Evolutionary conservation across 2,329 filamentous ascomycete species (phyloP), one percentile per base, ranked within the genome.

Genomic region (Sordariomycetes sp.): DNA sequence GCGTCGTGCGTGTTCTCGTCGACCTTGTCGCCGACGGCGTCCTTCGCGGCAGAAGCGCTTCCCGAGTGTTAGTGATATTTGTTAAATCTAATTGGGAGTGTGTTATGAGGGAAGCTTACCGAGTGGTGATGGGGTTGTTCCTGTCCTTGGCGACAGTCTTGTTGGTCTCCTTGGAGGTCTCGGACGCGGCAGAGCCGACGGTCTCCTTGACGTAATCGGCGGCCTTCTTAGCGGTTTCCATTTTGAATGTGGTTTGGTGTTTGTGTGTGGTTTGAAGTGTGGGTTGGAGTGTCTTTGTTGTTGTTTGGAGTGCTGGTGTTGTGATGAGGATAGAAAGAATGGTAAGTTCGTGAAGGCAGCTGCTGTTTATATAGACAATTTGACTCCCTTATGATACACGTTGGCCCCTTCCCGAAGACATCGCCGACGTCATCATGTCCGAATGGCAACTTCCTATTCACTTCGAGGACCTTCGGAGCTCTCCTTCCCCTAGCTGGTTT

Each of bases 201-300:
- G 76, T 75, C 79, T 88, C 85, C 64, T 81, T 73, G 74, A 87
- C 82, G 80, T 87, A 87, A 81, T 86, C 87, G 75, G 73, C 79
- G 69, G 78, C 79, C 74, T 86, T 82, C 77, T 79, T 79, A 65
- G 74, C 63, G 64, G 75, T 70, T 64, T 81, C 79, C 79, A 81
- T 81, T 72, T 63, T 73, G 68, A 67, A 32, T 32, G 28, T 61
- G 59, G 61, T 62, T 60, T 63, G 61, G 48, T 65, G 60, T 62
- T 59, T 57, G 64, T 55, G 53, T 58, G 53, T 64, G 55, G 28
- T 63, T 61, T 59, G 55, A 53, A 50, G 59, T 54, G 55, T 62
- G 59, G 46, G 50, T 53, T 58, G 61, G 61, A 63, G 22, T 16
- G 28, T 46, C 22, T 24, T 53, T 48, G 11, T 52, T 54, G 50